These are phyloP conservation scores for Oldenlandia corymbosa DNA, from an alignment of 257 asterid species.

Conservation along the genomic window DNA sequence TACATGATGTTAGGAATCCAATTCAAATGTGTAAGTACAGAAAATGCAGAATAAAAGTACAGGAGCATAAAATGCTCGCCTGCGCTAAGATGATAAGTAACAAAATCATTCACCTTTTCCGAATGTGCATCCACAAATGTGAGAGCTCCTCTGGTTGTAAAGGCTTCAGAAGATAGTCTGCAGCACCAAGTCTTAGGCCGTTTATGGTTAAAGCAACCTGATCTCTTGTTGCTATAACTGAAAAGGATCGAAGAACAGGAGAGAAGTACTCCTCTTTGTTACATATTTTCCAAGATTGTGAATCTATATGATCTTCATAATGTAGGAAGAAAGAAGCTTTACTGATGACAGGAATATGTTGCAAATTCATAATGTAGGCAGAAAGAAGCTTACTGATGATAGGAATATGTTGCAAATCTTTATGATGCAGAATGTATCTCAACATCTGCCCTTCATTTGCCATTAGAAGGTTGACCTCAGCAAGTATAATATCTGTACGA, in stretches of 20 bases:
- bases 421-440: conserved; percentile 44
- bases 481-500: conserved; percentile 47
- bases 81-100: neutral
- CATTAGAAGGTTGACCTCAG: conserved; percentile 48
- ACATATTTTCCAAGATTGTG: neutral
- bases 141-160: conserved; percentile 23
- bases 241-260: neutral
- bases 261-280: neutral
- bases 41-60: neutral
- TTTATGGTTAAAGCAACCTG: conserved; percentile 44
- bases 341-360: conserved; percentile 57
- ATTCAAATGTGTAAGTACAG: neutral
- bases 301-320: neutral
- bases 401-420: conserved; percentile 41
- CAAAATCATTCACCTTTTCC: neutral
- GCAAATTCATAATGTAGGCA: conserved; percentile 36
- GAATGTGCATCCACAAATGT: conserved; percentile 6
- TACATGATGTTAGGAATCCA: neutral
- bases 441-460: conserved; percentile 40
- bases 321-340: conserved; percentile 14
- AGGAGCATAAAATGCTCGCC: neutral
- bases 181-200: conserved; percentile 62
- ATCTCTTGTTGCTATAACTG: conserved; percentile 47
- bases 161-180: conserved; percentile 71
- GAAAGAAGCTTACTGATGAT: conserved; percentile 48